Evolutionary conservation across 75 land plant species (phyloP).

Genomic region (Pseudotsuga menziesii): DNA sequence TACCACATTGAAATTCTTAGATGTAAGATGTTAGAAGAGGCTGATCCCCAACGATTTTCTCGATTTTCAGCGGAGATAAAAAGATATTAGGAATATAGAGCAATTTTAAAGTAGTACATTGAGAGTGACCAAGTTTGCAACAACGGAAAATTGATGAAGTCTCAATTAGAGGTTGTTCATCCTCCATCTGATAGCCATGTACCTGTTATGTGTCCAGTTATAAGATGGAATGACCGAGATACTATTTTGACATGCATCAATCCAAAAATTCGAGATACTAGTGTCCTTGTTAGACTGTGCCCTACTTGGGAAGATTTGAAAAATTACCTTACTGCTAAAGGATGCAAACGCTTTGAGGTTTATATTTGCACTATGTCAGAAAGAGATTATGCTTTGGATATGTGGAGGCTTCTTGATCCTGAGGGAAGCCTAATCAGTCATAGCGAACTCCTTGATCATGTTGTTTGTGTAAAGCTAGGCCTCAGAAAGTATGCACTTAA

Average conservation of each 20-base stretch:
- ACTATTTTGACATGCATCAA: slow-evolving; percentile 93
- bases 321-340: slow-evolving; percentile 79
- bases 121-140: slow-evolving; percentile 85
- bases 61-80: slow-evolving; percentile 68
- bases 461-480: slow-evolving; percentile 91
- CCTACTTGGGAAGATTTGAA: slow-evolving; percentile 94
- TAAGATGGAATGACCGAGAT: too few species aligned
- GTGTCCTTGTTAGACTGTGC: slow-evolving; percentile 89
- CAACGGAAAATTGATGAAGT: slow-evolving; percentile 58
- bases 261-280: slow-evolving; percentile 88
- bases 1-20: too few species aligned
- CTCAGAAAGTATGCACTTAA: slow-evolving; percentile 63
- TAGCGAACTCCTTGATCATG: slow-evolving; percentile 57
- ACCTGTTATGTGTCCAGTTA: slow-evolving; percentile 69
- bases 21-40: too few species aligned
- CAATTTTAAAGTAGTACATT: slow-evolving; percentile 66
- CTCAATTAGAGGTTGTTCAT: slow-evolving; percentile 74
- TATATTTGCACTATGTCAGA: slow-evolving; percentile 98
- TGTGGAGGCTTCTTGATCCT: slow-evolving; percentile 99
- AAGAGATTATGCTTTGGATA: slow-evolving; percentile 92
- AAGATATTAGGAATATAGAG: slow-evolving; percentile 80
- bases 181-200: slow-evolving; percentile 61
- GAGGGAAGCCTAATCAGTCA: slow-evolving; percentile 68
- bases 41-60: too few species aligned
- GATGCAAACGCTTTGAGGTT: slow-evolving; percentile 96